Percentiles rank a stretch among this genome's conserved stretches.
phyloP scores from a whole-genome alignment of 768 basidiomycete genomes.

The Boletus sensibilis region DNA sequence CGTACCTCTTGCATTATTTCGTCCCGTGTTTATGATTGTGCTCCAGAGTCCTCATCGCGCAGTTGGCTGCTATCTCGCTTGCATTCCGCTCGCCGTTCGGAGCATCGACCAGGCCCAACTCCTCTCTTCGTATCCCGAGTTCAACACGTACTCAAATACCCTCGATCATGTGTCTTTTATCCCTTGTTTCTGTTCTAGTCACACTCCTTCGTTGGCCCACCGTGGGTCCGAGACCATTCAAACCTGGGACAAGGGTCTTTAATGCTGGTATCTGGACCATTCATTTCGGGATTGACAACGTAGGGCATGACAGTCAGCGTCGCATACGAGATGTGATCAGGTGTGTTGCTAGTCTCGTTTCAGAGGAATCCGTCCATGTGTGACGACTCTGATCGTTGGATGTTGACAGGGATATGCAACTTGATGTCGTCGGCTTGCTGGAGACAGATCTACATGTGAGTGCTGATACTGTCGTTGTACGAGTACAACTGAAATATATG shows the following conservation, averaged over 20 bases:
- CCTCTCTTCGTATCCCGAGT: constrained; percentile 16
- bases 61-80: constrained; percentile 49
- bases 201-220: constrained; percentile 56
- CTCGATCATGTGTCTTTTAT: constrained; percentile 38
- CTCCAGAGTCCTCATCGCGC: constrained; percentile 51
- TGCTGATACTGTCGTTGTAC: constrained; percentile 2
- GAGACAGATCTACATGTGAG: constrained; percentile 85
- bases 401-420: constrained; percentile 63
- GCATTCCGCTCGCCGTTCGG: constrained; percentile 44
- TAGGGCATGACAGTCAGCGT: constrained; percentile 35
- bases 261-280: constrained; percentile 89
- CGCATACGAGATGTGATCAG: constrained; percentile 49
- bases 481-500: background rate
- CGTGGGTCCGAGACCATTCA: constrained; percentile 52
- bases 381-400: background rate
- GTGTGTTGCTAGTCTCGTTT: constrained; percentile 41
- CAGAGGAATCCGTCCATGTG: background rate
- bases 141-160: constrained; percentile 31
- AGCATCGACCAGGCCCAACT: background rate
- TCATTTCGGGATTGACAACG: constrained; percentile 70
- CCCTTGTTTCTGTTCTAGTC: constrained; percentile 49
- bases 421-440: constrained; percentile 82
- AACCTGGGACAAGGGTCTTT: constrained; percentile 62
- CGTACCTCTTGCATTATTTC: constrained; percentile 26
- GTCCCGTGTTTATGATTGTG: background rate